Percentiles rank a stretch among this genome's conserved stretches.
Conservation (phyloP, 1,139 yeast species). For the Lodderomyces parapsilosis region DNA sequence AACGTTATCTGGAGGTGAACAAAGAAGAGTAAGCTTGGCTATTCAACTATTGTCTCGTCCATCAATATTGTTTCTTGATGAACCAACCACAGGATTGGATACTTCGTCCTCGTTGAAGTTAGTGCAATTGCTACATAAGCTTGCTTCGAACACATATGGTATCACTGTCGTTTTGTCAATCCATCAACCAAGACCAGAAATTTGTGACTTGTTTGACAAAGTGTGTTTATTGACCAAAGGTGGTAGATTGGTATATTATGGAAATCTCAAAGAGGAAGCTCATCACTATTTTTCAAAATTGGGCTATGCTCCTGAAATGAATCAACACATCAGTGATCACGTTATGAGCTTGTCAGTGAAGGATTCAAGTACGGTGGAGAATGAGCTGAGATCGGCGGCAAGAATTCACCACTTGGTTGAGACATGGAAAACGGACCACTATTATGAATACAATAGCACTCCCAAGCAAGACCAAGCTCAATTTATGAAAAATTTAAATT, state of each 20-base stretch:
- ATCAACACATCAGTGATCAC: conserved; percentile 49
- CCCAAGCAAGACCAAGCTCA: conserved; percentile 6
- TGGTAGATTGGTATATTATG: conserved; percentile 62
- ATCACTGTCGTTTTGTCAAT: conserved; percentile 73
- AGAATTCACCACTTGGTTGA: conserved; percentile 48
- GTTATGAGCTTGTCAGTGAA: conserved; percentile 70
- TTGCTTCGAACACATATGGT: conserved; percentile 51
- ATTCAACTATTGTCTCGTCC: conserved; percentile 78
- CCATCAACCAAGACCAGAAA: conserved; percentile 85
- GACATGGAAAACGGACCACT: conserved; percentile 43
- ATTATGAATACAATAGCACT: conserved; percentile 7
- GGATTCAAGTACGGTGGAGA: conserved; percentile 49
- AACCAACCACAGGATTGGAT: conserved; percentile 88
- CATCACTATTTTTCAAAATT: conserved; percentile 47
- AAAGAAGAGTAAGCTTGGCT: conserved; percentile 73
- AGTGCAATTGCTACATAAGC: conserved; percentile 59
- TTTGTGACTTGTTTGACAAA: conserved; percentile 62
- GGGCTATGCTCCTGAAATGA: conserved; percentile 8
- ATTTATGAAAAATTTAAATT: conserved; percentile 23
- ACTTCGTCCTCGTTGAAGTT: conserved; percentile 71
- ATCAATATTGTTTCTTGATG: conserved; percentile 74
- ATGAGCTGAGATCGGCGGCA: conserved; percentile 41
- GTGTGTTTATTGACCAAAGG: conserved; percentile 71
- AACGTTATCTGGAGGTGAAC: conserved; percentile 79
- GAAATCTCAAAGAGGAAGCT: conserved; percentile 42